phyloP scores from a whole-genome alignment of 2,329 filamentous ascomycete species.

The Diplodia seriata region DNA sequence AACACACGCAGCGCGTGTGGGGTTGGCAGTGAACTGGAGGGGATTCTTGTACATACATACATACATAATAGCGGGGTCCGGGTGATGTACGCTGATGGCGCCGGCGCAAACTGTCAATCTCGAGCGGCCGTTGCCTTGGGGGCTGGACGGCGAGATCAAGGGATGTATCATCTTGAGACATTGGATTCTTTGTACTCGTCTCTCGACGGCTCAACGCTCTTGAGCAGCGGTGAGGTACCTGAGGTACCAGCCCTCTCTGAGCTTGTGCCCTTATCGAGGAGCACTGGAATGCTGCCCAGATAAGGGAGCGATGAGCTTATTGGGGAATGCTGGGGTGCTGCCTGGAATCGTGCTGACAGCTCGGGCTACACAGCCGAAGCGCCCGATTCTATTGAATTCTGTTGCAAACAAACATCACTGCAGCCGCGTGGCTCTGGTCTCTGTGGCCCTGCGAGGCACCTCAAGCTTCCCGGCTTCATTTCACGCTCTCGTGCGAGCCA shows the following conservation, averaged over 20 bases:
- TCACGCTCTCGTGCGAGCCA: conserved; percentile 27
- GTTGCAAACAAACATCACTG: conserved; percentile 22
- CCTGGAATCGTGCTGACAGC: conserved; percentile 20
- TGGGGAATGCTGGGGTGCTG: conserved; percentile 23
- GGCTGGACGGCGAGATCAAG: conserved; percentile 5
- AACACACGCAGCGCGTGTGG: conserved; percentile 15
- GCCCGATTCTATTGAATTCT: conserved; percentile 30
- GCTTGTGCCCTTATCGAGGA: conserved; percentile 24
- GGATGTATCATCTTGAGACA: conserved; percentile 26
- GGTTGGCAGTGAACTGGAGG: conserved; percentile 14
- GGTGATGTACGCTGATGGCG: conserved; percentile 24
- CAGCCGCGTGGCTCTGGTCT: conserved; percentile 26
- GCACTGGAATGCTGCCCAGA: conserved; percentile 18
- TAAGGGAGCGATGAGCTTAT: conserved; percentile 18
- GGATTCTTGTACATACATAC: not conserved
- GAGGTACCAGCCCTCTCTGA: not conserved
- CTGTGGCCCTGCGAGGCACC: not conserved
- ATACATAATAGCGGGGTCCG: conserved; percentile 11
- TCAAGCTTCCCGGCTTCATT: not conserved
- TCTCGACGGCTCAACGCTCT: conserved; percentile 4
- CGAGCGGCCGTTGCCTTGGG: not conserved
- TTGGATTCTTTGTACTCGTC: conserved; percentile 23
- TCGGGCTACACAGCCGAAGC: conserved; percentile 22
- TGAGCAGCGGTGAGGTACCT: conserved; percentile 3
- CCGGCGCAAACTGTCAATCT: conserved; percentile 7